A percentile compares a stretch with the other conserved stretches of the same genome.
Evolutionary conservation across 169 alveolate species (phyloP).

Genomic region (Cryptosporidium meleagridis): DNA sequence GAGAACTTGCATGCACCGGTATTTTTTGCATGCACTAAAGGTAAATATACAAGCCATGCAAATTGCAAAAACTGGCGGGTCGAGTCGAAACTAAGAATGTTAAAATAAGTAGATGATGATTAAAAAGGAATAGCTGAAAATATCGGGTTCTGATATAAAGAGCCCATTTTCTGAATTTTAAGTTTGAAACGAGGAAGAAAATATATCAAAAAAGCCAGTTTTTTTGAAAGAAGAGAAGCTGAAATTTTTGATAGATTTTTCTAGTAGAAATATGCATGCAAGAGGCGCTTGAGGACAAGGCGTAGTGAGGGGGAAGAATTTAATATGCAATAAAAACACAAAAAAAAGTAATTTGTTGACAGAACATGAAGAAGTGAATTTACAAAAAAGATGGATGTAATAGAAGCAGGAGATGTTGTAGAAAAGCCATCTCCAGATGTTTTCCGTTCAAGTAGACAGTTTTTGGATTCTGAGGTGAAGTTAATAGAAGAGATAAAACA

Average conservation of each 20-base stretch:
- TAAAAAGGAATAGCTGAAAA: too few species aligned
- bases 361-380: conserved; percentile 14
- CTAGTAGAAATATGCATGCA: background rate
- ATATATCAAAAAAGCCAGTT: too few species aligned
- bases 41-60: background rate
- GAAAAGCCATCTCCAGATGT: conserved; percentile 72
- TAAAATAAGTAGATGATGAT: too few species aligned
- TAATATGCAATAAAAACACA: conserved; percentile 5
- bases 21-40: background rate
- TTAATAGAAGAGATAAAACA: conserved; percentile 40
- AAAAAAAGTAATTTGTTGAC: conserved; percentile 10
- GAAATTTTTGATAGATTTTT: too few species aligned
- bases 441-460: conserved; percentile 33
- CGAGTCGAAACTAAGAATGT: too few species aligned
- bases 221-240: background rate
- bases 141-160: too few species aligned
- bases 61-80: background rate
- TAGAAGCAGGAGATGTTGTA: conserved; percentile 74
- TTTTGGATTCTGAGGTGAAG: conserved; percentile 49
- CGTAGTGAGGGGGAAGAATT: conserved; percentile 28
- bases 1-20: background rate
- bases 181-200: background rate
- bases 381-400: conserved; percentile 39
- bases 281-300: conserved; percentile 43
- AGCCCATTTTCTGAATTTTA: background rate